phyloP scores from a whole-genome alignment of 805 yeast species.

The Scheffersomyces ergatensis region DNA sequence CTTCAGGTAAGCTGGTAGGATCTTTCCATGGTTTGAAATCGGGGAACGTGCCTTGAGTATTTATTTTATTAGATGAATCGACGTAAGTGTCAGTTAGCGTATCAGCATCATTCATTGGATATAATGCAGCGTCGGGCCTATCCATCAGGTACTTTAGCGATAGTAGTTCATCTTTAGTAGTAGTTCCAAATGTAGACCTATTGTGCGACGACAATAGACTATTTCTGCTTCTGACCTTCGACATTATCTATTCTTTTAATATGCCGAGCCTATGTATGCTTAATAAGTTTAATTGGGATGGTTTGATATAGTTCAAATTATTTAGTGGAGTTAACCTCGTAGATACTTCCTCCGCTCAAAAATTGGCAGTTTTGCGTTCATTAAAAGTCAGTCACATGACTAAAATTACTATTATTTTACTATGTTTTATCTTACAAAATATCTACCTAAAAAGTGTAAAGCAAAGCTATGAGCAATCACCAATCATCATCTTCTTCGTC shows the following conservation, averaged over 20 bases:
- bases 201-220: constrained; percentile 23
- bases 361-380: no score
- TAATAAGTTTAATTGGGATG: no score
- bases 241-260: constrained; percentile 13
- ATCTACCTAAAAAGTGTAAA: no score
- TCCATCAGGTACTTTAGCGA: constrained; percentile 36
- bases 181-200: constrained; percentile 15
- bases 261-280: no score
- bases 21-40: constrained; percentile 75
- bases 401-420: no score
- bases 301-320: no score
- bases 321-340: no score
- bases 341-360: no score
- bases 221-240: constrained; percentile 26
- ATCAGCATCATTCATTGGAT: constrained; percentile 28
- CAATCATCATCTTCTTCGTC: constrained; percentile 62
- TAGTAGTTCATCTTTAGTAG: constrained; percentile 29
- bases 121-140: constrained; percentile 29
- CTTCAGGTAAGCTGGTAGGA: constrained; percentile 27
- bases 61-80: background rate
- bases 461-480: no score
- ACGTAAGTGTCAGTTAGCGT: constrained; percentile 3
- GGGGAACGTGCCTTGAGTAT: constrained; percentile 46
- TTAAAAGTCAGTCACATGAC: no score
- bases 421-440: no score